Conservation (phyloP, 2,329 filamentous ascomycete species). For the Didymella pinodella region DNA sequence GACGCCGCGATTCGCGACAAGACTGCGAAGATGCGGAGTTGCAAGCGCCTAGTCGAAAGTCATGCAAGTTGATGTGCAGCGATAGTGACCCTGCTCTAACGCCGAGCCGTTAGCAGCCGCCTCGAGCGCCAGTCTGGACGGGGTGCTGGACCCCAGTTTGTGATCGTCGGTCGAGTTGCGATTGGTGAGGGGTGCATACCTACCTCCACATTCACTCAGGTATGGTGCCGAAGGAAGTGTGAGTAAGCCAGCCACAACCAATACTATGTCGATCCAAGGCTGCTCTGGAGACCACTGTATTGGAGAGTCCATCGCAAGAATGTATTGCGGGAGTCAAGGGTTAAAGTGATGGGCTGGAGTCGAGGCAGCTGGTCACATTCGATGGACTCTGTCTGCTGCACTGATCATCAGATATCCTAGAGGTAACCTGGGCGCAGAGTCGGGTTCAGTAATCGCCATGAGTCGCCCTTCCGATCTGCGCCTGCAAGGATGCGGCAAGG, state of each 20-base stretch:
- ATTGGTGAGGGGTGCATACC: constrained; percentile 8
- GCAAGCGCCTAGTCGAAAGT: constrained; percentile 5
- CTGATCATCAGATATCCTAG: constrained; percentile 12
- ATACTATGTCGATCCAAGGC: constrained; percentile 7
- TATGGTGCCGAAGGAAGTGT: constrained; percentile 1
- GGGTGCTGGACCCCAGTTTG: constrained; percentile 8
- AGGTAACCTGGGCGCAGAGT: constrained; percentile 1
- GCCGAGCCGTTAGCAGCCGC: constrained; percentile 15
- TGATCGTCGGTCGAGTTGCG: constrained; percentile 6
- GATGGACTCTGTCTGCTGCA: constrained; percentile 1
- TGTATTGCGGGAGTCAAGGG: background rate
- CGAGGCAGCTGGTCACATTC: constrained; percentile 3
- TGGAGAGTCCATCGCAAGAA: background rate
- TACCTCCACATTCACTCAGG: constrained; percentile 1
- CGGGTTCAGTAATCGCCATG: constrained; percentile 1
- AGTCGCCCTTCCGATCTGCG: constrained; percentile 7
- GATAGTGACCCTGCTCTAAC: constrained; percentile 15
- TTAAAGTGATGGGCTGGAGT: background rate
- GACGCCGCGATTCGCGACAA: constrained; percentile 14
- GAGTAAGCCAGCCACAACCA: constrained; percentile 7
- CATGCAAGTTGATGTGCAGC: constrained; percentile 22
- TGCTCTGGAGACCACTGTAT: constrained; percentile 2
- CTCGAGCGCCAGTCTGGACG: constrained; percentile 3
- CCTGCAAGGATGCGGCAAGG: constrained; percentile 6
- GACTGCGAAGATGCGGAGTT: constrained; percentile 1